Evolutionary conservation across 306 rosid genomes (phyloP).

Genomic region (Alnus glutinosa): DNA sequence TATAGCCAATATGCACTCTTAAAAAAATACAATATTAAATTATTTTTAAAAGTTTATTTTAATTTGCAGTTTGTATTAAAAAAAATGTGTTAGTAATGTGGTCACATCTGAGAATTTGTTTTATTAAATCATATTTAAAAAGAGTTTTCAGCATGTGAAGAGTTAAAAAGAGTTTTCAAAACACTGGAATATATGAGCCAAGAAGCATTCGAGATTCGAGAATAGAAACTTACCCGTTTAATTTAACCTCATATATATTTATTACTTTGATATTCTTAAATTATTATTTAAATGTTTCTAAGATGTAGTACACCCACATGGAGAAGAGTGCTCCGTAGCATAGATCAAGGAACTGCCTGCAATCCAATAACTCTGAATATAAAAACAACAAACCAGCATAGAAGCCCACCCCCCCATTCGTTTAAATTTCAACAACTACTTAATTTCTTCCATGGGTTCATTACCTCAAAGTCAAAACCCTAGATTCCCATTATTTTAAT

Average conservation of each 20-base stretch:
- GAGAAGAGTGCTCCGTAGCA: constrained; percentile 38
- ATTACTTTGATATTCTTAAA: constrained; percentile 15
- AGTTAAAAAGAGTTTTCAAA: too few relatives aligned
- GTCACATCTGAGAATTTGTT: too few relatives aligned
- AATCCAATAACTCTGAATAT: constrained; percentile 11
- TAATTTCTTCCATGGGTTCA: constrained; percentile 29
- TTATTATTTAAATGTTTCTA: constrained; percentile 12
- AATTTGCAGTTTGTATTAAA: too few relatives aligned
- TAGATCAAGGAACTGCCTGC: constrained; percentile 28
- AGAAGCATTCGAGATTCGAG: constrained; percentile 49
- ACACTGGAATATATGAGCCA: constrained; percentile 1
- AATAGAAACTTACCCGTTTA: constrained; percentile 48
- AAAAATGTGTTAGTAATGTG: too few relatives aligned
- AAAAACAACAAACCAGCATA: constrained; percentile 9
- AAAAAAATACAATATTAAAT: too few relatives aligned
- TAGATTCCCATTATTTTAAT: constrained; percentile 10
- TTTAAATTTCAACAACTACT: constrained; percentile 30
- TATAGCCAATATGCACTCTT: too few relatives aligned
- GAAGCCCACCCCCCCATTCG: constrained; percentile 30
- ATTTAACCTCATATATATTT: constrained; percentile 7
- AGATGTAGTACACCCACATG: constrained; percentile 32
- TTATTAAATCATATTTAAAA: too few relatives aligned
- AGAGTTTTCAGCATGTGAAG: background rate
- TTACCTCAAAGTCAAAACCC: constrained; percentile 31
- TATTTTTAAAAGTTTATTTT: too few relatives aligned